phyloP scores from a whole-genome alignment of 2,329 filamentous ascomycete genomes.

The Aspergillus novoparasiticus region DNA sequence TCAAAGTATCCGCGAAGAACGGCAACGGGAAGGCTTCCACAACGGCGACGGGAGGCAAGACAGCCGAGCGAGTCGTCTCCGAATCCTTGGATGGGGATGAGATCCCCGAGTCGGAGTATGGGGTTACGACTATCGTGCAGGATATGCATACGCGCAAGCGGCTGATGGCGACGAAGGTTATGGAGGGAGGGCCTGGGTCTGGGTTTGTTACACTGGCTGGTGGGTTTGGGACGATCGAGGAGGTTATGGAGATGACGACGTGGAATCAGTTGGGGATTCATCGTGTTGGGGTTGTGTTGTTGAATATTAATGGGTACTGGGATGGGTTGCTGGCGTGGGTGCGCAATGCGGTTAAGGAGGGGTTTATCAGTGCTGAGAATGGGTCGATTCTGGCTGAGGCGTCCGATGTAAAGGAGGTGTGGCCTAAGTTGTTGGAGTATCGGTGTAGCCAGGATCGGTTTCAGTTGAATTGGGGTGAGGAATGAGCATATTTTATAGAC shows the following conservation, averaged over 20 bases:
- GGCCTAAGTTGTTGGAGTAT: constrained; percentile 72
- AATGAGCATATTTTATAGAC: constrained; percentile 48
- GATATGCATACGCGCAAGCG: constrained; percentile 98
- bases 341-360: constrained; percentile 69
- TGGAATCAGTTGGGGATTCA: constrained; percentile 99
- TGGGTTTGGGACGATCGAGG: constrained; percentile 93
- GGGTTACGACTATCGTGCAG: constrained; percentile 81
- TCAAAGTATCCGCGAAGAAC: constrained; percentile 64
- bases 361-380: constrained; percentile 74
- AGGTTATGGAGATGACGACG: constrained; percentile 88
- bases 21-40: constrained; percentile 23
- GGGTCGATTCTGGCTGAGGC: constrained; percentile 78
- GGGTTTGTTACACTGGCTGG: constrained; percentile 89
- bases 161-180: constrained; percentile 87
- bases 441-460: constrained; percentile 73
- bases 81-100: background rate
- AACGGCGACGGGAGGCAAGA: background rate
- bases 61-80: constrained; percentile 55
- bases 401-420: constrained; percentile 69
- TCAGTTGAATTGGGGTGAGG: constrained; percentile 77
- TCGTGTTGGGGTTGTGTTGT: constrained; percentile 72
- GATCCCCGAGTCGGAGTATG: constrained; percentile 56
- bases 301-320: constrained; percentile 91
- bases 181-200: constrained; percentile 76
- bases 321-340: constrained; percentile 85